Percentiles rank a stretch among this genome's conserved stretches.
These are phyloP conservation scores for Paradendryphiella salina DNA, from an alignment of 2,329 filamentous ascomycete genomes.

Conservation along the genomic window DNA sequence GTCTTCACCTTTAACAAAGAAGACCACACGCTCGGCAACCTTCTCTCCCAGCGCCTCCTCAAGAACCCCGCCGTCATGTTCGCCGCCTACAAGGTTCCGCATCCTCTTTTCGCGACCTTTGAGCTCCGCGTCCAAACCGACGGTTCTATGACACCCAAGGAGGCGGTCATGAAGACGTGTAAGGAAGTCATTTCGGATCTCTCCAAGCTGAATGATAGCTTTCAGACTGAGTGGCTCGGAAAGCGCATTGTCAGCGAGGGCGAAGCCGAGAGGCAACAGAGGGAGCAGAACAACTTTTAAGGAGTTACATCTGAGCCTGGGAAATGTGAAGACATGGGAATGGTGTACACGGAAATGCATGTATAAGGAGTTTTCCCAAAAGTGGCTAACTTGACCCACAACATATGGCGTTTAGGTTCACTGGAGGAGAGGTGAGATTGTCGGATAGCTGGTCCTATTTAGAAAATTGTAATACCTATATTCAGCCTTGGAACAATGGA, in stretches of 20 bases:
- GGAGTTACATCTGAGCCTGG: too few species aligned
- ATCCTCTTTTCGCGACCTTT: slow-evolving; percentile 55
- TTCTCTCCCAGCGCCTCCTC: slow-evolving; percentile 83
- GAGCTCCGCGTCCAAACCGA: slow-evolving; percentile 88
- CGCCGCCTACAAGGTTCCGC: slow-evolving; percentile 79
- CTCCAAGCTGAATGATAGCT: slow-evolving; percentile 78
- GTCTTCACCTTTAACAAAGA: slow-evolving; percentile 97
- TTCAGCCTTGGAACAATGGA: too few species aligned
- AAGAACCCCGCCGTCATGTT: slow-evolving; percentile 83
- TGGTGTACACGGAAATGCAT: not conserved
- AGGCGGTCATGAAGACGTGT: slow-evolving; percentile 79
- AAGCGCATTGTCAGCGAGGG: slow-evolving; percentile 45
- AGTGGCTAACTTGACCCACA: not conserved
- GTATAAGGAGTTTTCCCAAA: not conserved
- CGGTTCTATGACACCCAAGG: slow-evolving; percentile 82
- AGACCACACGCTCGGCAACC: slow-evolving; percentile 92
- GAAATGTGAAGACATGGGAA: not conserved
- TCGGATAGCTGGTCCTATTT: not conserved
- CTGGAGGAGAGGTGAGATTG: not conserved
- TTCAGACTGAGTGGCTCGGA: slow-evolving; percentile 72
- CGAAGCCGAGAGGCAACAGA: slow-evolving; percentile 37
- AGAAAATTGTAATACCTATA: not conserved
- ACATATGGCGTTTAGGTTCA: not conserved
- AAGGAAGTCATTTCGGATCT: slow-evolving; percentile 81
- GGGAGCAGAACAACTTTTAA: slow-evolving; percentile 39